Evolutionary conservation across 139 green algal species (phyloP), one percentile per base, ranked within the genome.

Genomic region (Deuterostichococcus epilithicus): DNA sequence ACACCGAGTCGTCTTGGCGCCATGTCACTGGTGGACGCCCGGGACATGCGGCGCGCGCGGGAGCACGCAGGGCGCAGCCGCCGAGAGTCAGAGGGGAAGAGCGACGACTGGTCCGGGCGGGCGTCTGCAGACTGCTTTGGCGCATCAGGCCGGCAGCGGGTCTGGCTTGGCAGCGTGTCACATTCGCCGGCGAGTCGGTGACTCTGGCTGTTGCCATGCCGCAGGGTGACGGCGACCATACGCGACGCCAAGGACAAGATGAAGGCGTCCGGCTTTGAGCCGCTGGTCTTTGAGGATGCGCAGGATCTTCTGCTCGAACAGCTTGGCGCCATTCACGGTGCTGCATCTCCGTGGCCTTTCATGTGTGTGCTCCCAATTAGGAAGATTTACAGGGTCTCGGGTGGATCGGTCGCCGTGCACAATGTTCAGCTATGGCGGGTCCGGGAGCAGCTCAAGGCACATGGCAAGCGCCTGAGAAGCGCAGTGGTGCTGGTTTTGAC

Each of bases 241-340:
- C 30, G 63, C 10, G 66, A 78, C 28, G 89, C 83, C 78, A 87
- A 88, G 68, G 30, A 69, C 28, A 86, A 83, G 68, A 81, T 97
- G 70, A 59, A 87, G 32, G 85, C 88, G 1, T 76, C 63, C 0
- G 88, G 89, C 1, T 94, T 90, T 58, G 78, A 93, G 73, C 77
- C 90, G 72, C 76, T 93, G 26, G 93, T 97, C 38, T 91, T 95
- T 77, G 92, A 97, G 68, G 87, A 93, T 37, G 82, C 92, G 15
- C 80, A 95, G 83, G 91, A 94, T 15, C 77, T 94, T 42, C 77
- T 96, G 45, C 72, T 92, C 52, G 85, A 93, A 26, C 87, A 91
- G 78, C 70, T 95, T 37, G 78, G 81, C 33, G 60, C 75, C 22
- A 76, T 87, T 37, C 10, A 63, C 20, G 52, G 52, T 63, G 18